These are phyloP conservation scores for Verticillium klebahnii DNA, from an alignment of 2,329 filamentous ascomycete species.

Conservation along the genomic window DNA sequence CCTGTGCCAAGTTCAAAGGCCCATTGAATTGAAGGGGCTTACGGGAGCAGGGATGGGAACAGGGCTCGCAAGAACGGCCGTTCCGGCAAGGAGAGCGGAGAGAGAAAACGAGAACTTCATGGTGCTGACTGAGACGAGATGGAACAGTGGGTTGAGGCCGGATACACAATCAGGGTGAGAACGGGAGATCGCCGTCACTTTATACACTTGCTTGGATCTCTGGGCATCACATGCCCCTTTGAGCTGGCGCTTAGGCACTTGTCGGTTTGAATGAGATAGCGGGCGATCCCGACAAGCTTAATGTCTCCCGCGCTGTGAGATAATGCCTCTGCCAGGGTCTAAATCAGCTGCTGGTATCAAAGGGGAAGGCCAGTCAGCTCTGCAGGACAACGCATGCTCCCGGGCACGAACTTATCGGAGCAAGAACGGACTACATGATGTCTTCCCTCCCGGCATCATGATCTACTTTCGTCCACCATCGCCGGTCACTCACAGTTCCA, in stretches of 20 bases:
- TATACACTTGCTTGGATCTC: not conserved
- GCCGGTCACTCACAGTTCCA: not conserved
- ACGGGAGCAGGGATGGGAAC: constrained; percentile 8
- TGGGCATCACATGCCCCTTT: not conserved
- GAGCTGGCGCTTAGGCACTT: not conserved
- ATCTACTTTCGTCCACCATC: not conserved
- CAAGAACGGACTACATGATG: not conserved
- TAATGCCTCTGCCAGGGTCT: not conserved
- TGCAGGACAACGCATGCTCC: not conserved
- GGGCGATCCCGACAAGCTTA: not conserved
- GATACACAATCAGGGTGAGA: not conserved
- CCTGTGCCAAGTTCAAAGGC: not conserved
- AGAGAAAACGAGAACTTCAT: constrained; percentile 14
- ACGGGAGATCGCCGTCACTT: not conserved
- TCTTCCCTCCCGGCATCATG: not conserved
- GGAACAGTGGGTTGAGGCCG: not conserved
- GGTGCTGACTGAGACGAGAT: constrained; percentile 1
- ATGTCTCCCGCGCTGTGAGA: not conserved
- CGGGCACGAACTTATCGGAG: not conserved
- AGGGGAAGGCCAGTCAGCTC: not conserved
- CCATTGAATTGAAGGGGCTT: not conserved
- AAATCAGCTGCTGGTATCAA: not conserved
- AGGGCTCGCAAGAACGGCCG: constrained; percentile 16
- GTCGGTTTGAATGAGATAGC: not conserved
- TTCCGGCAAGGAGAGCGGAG: constrained; percentile 13